Evolutionary conservation across 345 rosid species (phyloP), one percentile per base, ranked within the genome.

Genomic region (Adansonia digitata): DNA sequence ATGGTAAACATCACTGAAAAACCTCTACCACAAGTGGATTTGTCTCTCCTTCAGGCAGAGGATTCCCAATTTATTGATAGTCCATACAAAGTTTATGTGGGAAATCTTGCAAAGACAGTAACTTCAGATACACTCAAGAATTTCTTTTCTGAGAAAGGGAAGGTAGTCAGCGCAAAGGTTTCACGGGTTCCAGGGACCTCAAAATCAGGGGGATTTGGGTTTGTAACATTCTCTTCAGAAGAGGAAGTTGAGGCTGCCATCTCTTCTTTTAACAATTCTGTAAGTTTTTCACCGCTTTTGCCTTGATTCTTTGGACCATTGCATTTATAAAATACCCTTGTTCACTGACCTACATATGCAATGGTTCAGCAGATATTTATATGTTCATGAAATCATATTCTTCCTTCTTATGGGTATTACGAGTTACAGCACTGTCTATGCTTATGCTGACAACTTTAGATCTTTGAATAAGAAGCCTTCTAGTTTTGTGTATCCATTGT

Each of bases 51-150:
- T 60, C 93, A 91, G 75, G 80, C 85, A 0, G 97, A 94, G 70
- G 97, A 92, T 12, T 84, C 93, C 5, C 86, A 88, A 22, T 91
- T 89, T 75, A 53, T 87, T 40, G 97, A 92, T 69, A 86, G 94
- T 51, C 86, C 92, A 57, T 70, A 86, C 76, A 90, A 94, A 80
- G 91, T 92, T 13, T 94, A 94, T 70, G 90, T 90, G 39, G 98
- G 98, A 78, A 94, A 94, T 78, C 92, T 94, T 77, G 87, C 98
- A 18, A 94, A 88, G 86, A 84, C 88, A n/a, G 94, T 94, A 11
- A 90, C 93, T 31, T 79, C 78, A 9, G 91, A 90, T 48, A 85
- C 78, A 48, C 88, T 95, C 59, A 85, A 85, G 83, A 84, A 65
- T 9, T 79, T 75, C 26, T 94, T 95, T 60, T 91, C 96, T 3